These are phyloP conservation scores for Trichoderma sp. DNA, from an alignment of 2,329 filamentous ascomycete genomes.

Conservation along the genomic window DNA sequence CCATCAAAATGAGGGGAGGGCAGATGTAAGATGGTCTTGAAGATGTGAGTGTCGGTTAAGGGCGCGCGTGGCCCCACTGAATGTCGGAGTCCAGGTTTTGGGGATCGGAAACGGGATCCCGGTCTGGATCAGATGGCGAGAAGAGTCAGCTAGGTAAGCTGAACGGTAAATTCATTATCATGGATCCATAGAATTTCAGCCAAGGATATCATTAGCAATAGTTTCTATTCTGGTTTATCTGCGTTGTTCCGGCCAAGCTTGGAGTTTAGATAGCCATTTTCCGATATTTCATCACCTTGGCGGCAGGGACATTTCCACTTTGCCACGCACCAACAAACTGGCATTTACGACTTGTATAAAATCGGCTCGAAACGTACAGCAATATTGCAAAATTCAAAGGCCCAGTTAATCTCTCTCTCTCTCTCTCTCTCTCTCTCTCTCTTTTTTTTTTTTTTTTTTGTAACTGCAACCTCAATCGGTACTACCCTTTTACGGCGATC, in stretches of 20 bases:
- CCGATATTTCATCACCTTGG: neutral
- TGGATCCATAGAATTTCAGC: neutral
- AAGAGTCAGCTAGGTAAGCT: neutral
- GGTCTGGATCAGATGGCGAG: neutral
- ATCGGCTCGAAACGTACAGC: neutral
- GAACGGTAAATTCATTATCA: neutral
- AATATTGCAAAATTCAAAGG: neutral
- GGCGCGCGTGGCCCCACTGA: constrained; percentile 7
- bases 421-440: too few species aligned
- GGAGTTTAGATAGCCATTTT: neutral
- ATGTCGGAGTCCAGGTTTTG: neutral
- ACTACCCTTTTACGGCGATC: neutral
- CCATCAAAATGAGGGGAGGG: neutral
- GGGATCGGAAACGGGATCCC: constrained; percentile 10
- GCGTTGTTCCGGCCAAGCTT: neutral
- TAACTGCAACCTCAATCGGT: neutral
- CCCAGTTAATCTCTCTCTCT: too few species aligned
- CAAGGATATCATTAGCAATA: neutral
- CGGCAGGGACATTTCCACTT: neutral
- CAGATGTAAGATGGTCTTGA: neutral
- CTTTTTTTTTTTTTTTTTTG: too few species aligned
- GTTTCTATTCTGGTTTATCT: neutral
- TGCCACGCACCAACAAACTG: neutral
- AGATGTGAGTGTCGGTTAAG: constrained; percentile 9
- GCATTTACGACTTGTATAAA: neutral